These are phyloP conservation scores for Ajuga chamaepitys DNA, from an alignment of 257 asterid genomes.

Conservation along the genomic window DNA sequence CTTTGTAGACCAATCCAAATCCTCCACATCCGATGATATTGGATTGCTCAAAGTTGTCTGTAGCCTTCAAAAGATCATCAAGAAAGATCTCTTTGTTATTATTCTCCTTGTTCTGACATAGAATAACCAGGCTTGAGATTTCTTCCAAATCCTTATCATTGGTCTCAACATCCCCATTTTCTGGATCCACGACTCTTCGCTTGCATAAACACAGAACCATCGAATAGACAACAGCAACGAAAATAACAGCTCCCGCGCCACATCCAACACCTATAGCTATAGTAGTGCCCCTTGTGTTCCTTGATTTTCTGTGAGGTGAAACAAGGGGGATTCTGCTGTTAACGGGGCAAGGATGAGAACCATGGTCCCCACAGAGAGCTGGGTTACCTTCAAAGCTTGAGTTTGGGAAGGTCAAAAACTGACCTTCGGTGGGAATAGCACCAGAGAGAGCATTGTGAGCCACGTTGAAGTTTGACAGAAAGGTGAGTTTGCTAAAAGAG, in stretches of 20 bases:
- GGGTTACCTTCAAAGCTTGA: constrained; percentile 70
- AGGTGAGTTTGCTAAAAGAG: constrained; percentile 44
- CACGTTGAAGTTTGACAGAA: constrained; percentile 53
- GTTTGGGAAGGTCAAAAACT: constrained; percentile 46
- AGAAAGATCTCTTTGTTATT: constrained; percentile 32
- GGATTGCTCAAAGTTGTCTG: constrained; percentile 60
- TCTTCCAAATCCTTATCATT: constrained; percentile 35
- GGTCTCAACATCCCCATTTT: constrained; percentile 20
- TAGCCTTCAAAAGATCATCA: constrained; percentile 58
- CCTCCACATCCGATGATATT: constrained; percentile 89
- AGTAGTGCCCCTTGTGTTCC: constrained; percentile 20
- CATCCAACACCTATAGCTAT: constrained; percentile 51
- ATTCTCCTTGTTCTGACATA: constrained; percentile 47
- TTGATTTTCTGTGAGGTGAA: constrained; percentile 19
- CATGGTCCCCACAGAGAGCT: constrained; percentile 53
- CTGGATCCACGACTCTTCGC: constrained; percentile 33
- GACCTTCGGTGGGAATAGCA: constrained; percentile 48
- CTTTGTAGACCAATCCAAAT: constrained; percentile 73
- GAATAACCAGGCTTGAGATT: constrained; percentile 43
- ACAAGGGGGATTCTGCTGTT: constrained; percentile 8
- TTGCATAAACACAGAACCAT: constrained; percentile 27
- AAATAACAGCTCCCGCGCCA: constrained; percentile 41
- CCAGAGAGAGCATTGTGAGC: constrained; percentile 63
- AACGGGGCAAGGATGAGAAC: constrained; percentile 24
- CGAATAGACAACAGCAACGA: constrained; percentile 32